Evolutionary conservation across 129 eudicot species (phyloP), one percentile per base, ranked within the genome.

Genomic region (carrot (Daucus carota)): DNA sequence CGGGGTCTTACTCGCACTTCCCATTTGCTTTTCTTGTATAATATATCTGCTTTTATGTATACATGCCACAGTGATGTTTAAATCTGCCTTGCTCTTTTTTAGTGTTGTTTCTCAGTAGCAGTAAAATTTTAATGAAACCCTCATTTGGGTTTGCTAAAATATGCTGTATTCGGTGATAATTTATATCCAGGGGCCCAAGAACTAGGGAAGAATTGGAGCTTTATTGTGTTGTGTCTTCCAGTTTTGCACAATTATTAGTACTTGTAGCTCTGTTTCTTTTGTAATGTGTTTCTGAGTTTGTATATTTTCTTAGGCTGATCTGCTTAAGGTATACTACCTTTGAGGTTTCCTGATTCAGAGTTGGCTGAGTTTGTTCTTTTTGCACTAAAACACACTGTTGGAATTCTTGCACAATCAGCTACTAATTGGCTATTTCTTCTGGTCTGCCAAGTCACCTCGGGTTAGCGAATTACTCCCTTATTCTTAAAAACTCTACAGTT

Each of bases 131-230:
- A 47, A 43, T 72, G 36, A 3, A 43, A 5, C 24, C 75, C 75
- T 43, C 75, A 4, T 71, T 12, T 71, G 75, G 75, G 75, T 26
- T 42, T 43, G 54, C 75, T 71, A 11, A 26, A 71, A 22, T 71
- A 42, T 40, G 1, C 9, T 5, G 29, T 28, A 11, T 12, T 42
- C 26, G 40, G 45, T 42, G 57, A 72, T 11, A 15, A 8, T 40
- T 70, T 6, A 70, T 4, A 3, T 41, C 3, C 3, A 69, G 46
- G 65, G 9, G 65, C 32, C 26, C 0, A 54, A 2, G 7, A 54
- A 9, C 1, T 54, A 8, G 63, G 63, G 31, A 57, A 57, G 24
- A 0, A 8, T 57, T 57, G 31, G 2, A 57, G 22, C 62, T 57
- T 57, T 57, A 24, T n/a, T 57, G 65, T 57, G n/a, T 24, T 68